Evolutionary conservation across 768 basidiomycete genomes (phyloP), one percentile per base, ranked within the genome.

Genomic region (Xerocomellus chrysenteron): DNA sequence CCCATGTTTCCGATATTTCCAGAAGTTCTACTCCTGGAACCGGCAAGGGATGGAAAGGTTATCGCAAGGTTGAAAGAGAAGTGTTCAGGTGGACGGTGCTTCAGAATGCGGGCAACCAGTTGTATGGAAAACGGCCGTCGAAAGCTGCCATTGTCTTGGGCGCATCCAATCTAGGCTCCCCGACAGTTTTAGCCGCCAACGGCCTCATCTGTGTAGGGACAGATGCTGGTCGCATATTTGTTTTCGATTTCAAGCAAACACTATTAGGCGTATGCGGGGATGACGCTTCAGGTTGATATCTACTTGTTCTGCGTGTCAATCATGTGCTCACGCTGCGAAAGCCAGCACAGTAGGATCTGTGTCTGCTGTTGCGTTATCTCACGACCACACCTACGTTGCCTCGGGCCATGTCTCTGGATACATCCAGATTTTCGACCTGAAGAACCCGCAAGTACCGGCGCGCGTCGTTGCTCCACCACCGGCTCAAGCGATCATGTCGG

Each of bases 381-480:
- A 92, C 64, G 97, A 99, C 68, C 92, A 94, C 63, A 98, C 95
- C 2, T 97, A 86, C 69, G 78, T 98, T 47, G 96, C 88, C 0
- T 88, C 88, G 3, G 97, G 97, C 0, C 93, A 98, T 72, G 77
- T 83, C 6, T 81, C 80, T 3, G 97, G 96, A 4, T 80, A 92
- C 62, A 85, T 99, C 45, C 88, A 90, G 64, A 78, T 99, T 2
- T 98, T 88, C 69, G 86, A 96, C 59, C 71, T 98, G 50, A 80
- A 84, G 54, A 81, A 83, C 30, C 86, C 90, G 2, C 79, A 84
- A 51, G 75, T 68, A 1, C 87, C 92, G 19, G 85, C 83, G 1
- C 84, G 94, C 2, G 76, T 82, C 45, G 86, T 91, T 17, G 64
- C 83, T 17, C 90, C 94, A 2, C 89, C 86, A 4, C 82, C 87